These are phyloP conservation scores for Dendrobium catenatum DNA, from an alignment of 106 monocot genomes.

Conservation along the genomic window DNA sequence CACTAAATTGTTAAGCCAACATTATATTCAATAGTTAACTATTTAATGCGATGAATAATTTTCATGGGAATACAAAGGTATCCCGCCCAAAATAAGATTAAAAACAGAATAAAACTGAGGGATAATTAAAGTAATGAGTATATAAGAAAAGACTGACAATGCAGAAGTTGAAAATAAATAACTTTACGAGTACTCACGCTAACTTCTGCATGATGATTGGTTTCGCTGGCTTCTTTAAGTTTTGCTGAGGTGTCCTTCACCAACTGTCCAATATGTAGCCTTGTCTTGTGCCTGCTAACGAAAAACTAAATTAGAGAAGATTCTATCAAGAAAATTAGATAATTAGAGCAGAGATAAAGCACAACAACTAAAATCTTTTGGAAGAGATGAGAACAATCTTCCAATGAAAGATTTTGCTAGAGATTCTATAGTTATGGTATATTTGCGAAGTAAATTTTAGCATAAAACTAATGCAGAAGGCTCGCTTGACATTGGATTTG, in stretches of 20 bases:
- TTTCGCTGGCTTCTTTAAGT: slow-evolving; percentile 71
- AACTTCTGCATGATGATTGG: slow-evolving; percentile 45
- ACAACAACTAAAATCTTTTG: not conserved
- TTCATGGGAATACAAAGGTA: not conserved
- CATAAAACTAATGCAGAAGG: not conserved
- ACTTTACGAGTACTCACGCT: slow-evolving; percentile 39
- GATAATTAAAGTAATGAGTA: not conserved
- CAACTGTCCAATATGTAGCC: slow-evolving; percentile 54
- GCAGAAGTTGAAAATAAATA: not conserved
- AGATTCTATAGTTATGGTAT: not conserved
- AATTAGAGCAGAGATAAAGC: not conserved
- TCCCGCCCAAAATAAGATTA: not conserved
- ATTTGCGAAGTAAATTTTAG: not conserved
- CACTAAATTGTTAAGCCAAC: too few species aligned
- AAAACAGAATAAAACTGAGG: not conserved
- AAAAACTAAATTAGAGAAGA: slow-evolving; percentile 5
- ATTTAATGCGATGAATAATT: not conserved
- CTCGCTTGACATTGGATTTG: not conserved
- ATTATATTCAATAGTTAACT: too few species aligned
- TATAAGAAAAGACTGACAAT: not conserved
- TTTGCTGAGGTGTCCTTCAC: slow-evolving; percentile 80
- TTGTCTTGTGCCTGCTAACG: slow-evolving; percentile 53
- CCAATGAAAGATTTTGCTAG: not conserved
- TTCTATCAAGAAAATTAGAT: not conserved
- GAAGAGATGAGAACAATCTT: not conserved